Evolutionary conservation across 768 basidiomycete genomes (phyloP).

Genomic region (Boletus tomentosulus): DNA sequence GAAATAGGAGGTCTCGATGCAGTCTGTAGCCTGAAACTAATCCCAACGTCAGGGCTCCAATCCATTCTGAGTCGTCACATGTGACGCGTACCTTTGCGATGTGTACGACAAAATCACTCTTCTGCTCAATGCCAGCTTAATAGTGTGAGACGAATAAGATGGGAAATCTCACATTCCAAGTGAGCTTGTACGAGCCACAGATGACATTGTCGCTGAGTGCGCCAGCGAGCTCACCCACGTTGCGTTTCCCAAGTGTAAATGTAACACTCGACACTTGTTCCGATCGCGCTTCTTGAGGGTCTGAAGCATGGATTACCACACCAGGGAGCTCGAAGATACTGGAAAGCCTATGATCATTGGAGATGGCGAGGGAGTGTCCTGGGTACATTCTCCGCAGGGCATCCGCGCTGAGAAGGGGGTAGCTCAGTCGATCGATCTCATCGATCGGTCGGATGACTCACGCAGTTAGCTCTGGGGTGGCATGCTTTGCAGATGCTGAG

Average conservation of each 20-base stretch:
- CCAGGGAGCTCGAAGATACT: conserved; percentile 51
- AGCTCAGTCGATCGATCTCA: conserved; percentile 5
- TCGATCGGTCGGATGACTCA: conserved; percentile 23
- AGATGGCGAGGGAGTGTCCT: conserved; percentile 54
- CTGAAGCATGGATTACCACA: conserved; percentile 40
- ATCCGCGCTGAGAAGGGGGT: conserved; percentile 33
- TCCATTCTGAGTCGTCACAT: not conserved
- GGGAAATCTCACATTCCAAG: conserved; percentile 51
- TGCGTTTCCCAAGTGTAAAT: conserved; percentile 47
- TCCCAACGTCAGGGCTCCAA: not conserved
- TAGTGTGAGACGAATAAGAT: not conserved
- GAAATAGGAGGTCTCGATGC: conserved; percentile 35
- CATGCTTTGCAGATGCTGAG: conserved; percentile 51
- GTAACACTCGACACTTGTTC: conserved; percentile 46
- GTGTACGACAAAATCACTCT: conserved; percentile 54
- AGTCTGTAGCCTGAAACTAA: conserved; percentile 30
- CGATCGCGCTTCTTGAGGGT: conserved; percentile 44
- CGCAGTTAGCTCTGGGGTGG: conserved; percentile 44
- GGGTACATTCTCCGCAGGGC: conserved; percentile 57
- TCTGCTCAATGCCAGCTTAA: conserved; percentile 30
- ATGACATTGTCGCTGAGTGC: conserved; percentile 47
- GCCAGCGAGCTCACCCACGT: conserved; percentile 43
- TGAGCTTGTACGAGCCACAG: conserved; percentile 50
- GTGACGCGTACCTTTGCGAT: conserved; percentile 40
- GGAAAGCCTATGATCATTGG: conserved; percentile 43